These are phyloP conservation scores for Infundibulicybe gibba DNA, from an alignment of 768 basidiomycete genomes.

Conservation along the genomic window DNA sequence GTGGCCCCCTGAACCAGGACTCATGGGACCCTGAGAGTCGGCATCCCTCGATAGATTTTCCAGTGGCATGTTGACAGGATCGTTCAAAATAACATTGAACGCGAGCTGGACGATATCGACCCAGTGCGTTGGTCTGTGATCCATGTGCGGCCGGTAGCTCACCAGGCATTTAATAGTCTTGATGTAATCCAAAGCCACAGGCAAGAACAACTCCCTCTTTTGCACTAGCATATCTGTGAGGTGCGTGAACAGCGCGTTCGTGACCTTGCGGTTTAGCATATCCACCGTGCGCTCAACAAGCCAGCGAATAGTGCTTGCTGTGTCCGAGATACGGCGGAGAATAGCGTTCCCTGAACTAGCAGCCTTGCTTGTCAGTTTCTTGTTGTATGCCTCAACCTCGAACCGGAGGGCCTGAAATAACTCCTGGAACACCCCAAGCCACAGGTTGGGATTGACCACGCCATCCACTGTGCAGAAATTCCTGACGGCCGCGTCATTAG, in stretches of 20 bases:
- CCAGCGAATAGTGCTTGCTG: slow-evolving; percentile 68
- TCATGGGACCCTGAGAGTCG: slow-evolving; percentile 23
- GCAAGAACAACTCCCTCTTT: slow-evolving; percentile 48
- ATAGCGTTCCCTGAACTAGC: slow-evolving; percentile 40
- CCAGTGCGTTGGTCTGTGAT: slow-evolving; percentile 69
- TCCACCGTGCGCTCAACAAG: slow-evolving; percentile 62
- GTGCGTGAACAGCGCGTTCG: slow-evolving; percentile 60
- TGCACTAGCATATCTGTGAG: slow-evolving; percentile 57
- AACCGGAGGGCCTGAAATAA: slow-evolving; percentile 62
- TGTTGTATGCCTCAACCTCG: slow-evolving; percentile 53
- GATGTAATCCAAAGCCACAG: slow-evolving; percentile 75
- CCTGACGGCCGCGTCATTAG: slow-evolving; percentile 40
- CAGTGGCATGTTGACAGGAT: slow-evolving; percentile 36
- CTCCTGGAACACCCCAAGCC: slow-evolving; percentile 69
- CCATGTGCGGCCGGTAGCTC: slow-evolving; percentile 70
- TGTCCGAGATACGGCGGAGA: slow-evolving; percentile 59
- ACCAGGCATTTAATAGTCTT: slow-evolving; percentile 71
- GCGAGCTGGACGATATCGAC: slow-evolving; percentile 59
- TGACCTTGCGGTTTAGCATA: slow-evolving; percentile 49
- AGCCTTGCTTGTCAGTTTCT: slow-evolving; percentile 36
- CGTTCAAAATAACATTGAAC: slow-evolving; percentile 76
- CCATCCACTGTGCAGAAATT: slow-evolving; percentile 37
- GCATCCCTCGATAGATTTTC: slow-evolving; percentile 15
- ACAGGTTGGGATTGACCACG: slow-evolving; percentile 33
- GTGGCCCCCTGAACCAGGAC: slow-evolving; percentile 25